A percentile compares a stretch with the other conserved stretches of the same genome.
phyloP scores from a whole-genome alignment of 306 rosid genomes.

The Glycyrrhiza uralensis region DNA sequence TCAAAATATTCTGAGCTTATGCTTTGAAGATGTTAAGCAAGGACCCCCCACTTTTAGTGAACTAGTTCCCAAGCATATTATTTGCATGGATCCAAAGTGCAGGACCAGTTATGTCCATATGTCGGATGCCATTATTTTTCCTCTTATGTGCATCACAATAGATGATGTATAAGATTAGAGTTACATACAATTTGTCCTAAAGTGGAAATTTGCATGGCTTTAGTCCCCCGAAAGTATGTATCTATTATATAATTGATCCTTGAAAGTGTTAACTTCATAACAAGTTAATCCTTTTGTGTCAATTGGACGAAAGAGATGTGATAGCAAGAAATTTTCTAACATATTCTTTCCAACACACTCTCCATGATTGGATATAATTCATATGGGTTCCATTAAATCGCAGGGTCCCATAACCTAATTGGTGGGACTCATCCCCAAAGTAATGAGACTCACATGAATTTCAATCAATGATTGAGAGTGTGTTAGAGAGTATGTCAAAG shows the following conservation, averaged over 20 bases:
- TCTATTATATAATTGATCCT: not conserved
- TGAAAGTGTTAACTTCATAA: too few species aligned
- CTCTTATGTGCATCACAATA: not conserved
- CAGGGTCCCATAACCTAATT: too few species aligned
- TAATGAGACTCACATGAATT: too few species aligned
- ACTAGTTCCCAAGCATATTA: conserved; percentile 45
- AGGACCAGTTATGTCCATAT: conserved; percentile 35
- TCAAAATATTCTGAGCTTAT: conserved; percentile 39
- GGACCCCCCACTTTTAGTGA: conserved; percentile 37
- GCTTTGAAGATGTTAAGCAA: conserved; percentile 39
- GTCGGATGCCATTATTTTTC: conserved; percentile 27
- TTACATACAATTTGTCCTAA: not conserved
- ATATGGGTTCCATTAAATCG: too few species aligned
- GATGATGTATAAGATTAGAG: not conserved
- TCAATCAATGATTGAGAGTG: too few species aligned
- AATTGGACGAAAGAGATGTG: not conserved
- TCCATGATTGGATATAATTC: too few species aligned
- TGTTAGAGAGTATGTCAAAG: too few species aligned
- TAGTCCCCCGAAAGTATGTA: not conserved
- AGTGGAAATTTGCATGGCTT: not conserved
- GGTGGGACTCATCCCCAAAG: too few species aligned
- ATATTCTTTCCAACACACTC: too few species aligned
- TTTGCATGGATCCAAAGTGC: conserved; percentile 30
- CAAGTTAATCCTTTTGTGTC: too few species aligned
- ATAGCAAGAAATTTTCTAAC: too few species aligned